Evolutionary conservation across 2,329 filamentous ascomycete genomes (phyloP), one percentile per base, ranked within the genome.

Genomic region (Chaetomiaceae sp.): DNA sequence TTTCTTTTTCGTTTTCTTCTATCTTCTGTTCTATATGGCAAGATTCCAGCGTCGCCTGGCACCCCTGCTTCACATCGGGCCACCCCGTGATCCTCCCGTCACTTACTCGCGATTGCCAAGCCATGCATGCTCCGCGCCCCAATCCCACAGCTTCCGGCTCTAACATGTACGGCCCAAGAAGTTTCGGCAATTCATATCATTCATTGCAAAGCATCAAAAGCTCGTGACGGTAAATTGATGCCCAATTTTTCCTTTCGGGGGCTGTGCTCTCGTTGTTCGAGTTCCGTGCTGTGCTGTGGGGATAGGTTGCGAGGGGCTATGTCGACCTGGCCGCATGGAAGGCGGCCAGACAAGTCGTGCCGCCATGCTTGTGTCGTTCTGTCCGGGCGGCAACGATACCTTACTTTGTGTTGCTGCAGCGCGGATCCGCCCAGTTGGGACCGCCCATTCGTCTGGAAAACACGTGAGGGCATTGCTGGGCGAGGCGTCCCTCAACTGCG

Each of bases 261-360:
- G 37, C 43, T 41, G 15, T 6, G 4, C 34, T 26, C n/a, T 32
- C 22, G 3, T 27, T 22, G 11, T 11, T 22, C 29, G 7, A n/a
- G 22, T 27, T 8, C 29, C 35, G 15, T 20, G n/a, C 24, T n/a
- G 7, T 32, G 4, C 29, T 32, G 29, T 15, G 29, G 18, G 8
- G 29, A 9, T 15, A 17, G 11, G 15, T 17, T 15, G n/a, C 19
- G 17, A 8, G 47, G 41, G 47, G 47, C 47, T 41, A 45, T 42
- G 47, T 11, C n/a, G 32, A 34, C 41, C 37, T 17, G 47, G 47
- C 47, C 47, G 47, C 47, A 42, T 45, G 12, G 12, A 5, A 34
- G 12, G 47, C 47, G 42, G 47, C 46, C 46, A n/a, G 37, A n/a
- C n/a, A n/a, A n/a, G n/a, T n/a, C 19, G 5, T n/a, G 35, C n/a